Base-by-base conservation (phyloP, 192 early-diverging fungal genomes). In the Mortierella hygrophila region DNA sequence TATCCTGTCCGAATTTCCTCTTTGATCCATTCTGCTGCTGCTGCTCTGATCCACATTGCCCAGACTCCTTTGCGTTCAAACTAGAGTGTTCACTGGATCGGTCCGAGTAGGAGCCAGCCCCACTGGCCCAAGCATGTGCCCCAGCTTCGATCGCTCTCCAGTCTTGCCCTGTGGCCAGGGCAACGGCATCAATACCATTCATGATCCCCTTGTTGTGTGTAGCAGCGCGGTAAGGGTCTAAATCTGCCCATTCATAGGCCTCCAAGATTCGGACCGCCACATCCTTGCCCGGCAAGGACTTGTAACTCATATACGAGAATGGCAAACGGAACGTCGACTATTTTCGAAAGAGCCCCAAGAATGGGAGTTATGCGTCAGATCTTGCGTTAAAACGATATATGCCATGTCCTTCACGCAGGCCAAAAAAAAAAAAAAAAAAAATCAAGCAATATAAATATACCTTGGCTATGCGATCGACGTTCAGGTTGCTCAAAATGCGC, bases 191-290 rank as follows among this genome's bases (percentile, higher is more conserved):
- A 72, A 96, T 93, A 6, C 95, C 95, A 83, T 96, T 96, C 94
- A 96, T 95, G 68, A 96, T 94, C 8, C 95, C 95, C 82, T 96
- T 96, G 89, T 96, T 96, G 77, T 96, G 94, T 0, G 95, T 96
- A 1, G 93, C 90, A 13, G 95, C 94, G 21, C 95, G 90, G 77
- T 90, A 96, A 40, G 92, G 93, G 70, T 96, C 95, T 26, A 93
- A 86, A 35, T 89, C 86, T 6, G 95, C 95, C 93, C 92, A 95
- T 60, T 95, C 91, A 73, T 89, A 91, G 29, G 94, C 94, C 68
- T 96, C 94, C 47, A 96, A 78, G 21, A 96, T 90, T 32, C 92
- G 88, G 38, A 88, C 88, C 18, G 94, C 93, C 6, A 96, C 91
- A 57, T 92, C 85, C 73, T 90, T 89, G 40, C 95, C 95, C 9